Base-by-base conservation (phyloP, 1,284 basidiomycete genomes). In the Melampsora americana region DNA sequence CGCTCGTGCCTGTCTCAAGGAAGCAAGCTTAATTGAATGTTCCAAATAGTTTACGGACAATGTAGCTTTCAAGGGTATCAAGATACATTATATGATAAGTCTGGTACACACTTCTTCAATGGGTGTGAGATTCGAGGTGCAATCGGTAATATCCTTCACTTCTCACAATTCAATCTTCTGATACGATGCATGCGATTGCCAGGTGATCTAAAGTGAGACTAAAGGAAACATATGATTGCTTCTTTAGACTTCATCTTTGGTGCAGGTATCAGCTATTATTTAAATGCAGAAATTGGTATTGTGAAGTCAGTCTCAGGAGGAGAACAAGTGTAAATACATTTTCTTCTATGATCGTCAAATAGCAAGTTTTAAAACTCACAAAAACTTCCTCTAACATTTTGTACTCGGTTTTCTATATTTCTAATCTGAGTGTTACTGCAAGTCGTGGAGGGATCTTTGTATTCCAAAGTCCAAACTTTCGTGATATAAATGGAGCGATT, bases 181-280 rank as follows among this genome's bases (percentile, higher is more conserved):
- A 23, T 5, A 42, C 39, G 5, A 42, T 5, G 39, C 39, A 42
- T 12, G 39, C 6, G 39, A 7, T 42, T 1, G 6, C 12, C 6
- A 42, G 39, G 39, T 5, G 39, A 42, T 42, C 39, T 42, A 11
- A 12, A 42, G 11, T 5, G 39, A 42, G 11, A 9, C 11, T 42
- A 11, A 12, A 42, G 12, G 12, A 9, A 42, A 42, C 5, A 42
- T 42, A 42, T 42, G 12, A 7, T 42, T 30, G 18, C n/a, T 48
- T 48, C 16, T 61, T 26, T 5, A 74, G 72, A 74, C 67, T 74
- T 74, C 39, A 66, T 74, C 65, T 74, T 66, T 61, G 72, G 72
- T 11, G 39, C 42, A 20, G 72, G 65, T 20, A 60, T 0, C 5
- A 65, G 48, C 30, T 74, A 30, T 48, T 74, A 66, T 67, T 11